Evolutionary conservation across 768 basidiomycete species (phyloP).

Genomic region (Mycena latifolia): DNA sequence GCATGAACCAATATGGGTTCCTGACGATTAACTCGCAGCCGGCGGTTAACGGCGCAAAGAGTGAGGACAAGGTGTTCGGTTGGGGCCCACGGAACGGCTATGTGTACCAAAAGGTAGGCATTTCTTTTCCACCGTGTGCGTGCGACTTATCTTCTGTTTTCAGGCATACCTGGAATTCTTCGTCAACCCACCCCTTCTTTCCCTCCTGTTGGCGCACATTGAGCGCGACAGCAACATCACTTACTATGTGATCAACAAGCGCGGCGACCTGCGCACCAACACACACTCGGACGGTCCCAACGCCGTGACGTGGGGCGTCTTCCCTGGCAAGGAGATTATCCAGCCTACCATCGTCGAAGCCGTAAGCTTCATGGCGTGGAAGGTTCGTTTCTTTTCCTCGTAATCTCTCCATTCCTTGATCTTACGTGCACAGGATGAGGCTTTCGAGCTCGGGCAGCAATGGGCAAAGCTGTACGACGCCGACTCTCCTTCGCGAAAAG

Average conservation of each 20-base stretch:
- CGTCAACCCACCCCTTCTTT: slow-evolving; percentile 80
- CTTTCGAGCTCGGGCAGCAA: slow-evolving; percentile 90
- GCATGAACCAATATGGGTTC: slow-evolving; percentile 93
- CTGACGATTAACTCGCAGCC: slow-evolving; percentile 98
- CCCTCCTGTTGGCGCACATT: slow-evolving; percentile 81
- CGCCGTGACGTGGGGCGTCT: slow-evolving; percentile 99
- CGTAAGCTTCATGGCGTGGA: slow-evolving; percentile 99
- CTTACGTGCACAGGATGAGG: slow-evolving; percentile 79
- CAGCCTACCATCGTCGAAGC: slow-evolving; percentile 98
- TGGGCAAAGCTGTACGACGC: slow-evolving; percentile 92
- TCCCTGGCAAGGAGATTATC: slow-evolving; percentile 96
- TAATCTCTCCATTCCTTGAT: slow-evolving; percentile 18
- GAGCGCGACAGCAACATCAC: slow-evolving; percentile 91
- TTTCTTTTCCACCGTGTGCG: slow-evolving; percentile 7
- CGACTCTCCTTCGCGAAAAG: slow-evolving; percentile 77
- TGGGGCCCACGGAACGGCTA: slow-evolving; percentile 97
- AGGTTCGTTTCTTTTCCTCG: slow-evolving; percentile 60
- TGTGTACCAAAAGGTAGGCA: slow-evolving; percentile 90
- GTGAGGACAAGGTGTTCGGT: slow-evolving; percentile 87
- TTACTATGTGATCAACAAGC: slow-evolving; percentile 97
- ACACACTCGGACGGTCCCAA: slow-evolving; percentile 96
- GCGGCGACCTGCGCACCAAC: slow-evolving; percentile 95
- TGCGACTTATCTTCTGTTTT: slow-evolving; percentile 10
- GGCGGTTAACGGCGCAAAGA: slow-evolving; percentile 90
- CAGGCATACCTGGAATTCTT: slow-evolving; percentile 98